Conservation (phyloP, 1,284 basidiomycete species). For the Trametes pubescens region DNA sequence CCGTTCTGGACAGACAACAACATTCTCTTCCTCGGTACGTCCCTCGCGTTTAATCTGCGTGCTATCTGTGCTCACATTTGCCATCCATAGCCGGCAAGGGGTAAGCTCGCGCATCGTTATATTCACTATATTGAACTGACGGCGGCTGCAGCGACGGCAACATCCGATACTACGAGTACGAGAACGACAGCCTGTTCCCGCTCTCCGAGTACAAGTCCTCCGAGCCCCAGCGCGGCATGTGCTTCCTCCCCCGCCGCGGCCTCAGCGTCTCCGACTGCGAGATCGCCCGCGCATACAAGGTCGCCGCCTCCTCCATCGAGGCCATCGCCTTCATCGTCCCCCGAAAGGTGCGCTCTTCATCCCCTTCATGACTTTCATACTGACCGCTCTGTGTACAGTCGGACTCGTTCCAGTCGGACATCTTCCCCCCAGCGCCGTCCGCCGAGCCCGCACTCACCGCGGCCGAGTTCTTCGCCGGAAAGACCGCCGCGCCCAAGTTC, state of each 20-base stretch:
- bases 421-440: constrained; percentile 92
- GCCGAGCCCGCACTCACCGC: constrained; percentile 83
- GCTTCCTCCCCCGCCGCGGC: constrained; percentile 91
- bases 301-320: constrained; percentile 80
- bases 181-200: constrained; percentile 83
- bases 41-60: background rate
- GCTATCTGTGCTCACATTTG: background rate
- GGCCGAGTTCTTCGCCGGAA: constrained; percentile 89
- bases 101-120: constrained; percentile 45
- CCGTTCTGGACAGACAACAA: constrained; percentile 98
- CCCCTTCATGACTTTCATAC: background rate
- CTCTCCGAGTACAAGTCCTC: constrained; percentile 90
- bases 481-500: constrained; percentile 76
- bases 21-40: constrained; percentile 88
- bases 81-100: constrained; percentile 74
- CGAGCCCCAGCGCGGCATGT: constrained; percentile 96
- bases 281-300: constrained; percentile 95
- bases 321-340: constrained; percentile 95
- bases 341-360: constrained; percentile 66
- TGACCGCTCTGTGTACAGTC: constrained; percentile 51
- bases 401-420: constrained; percentile 92
- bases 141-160: constrained; percentile 81
- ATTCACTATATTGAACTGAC: background rate
- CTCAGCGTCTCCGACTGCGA: constrained; percentile 93
- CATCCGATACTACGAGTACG: constrained; percentile 95